Base-by-base conservation (phyloP, 2,329 filamentous ascomycete species). In the Xylariaceae sp. region DNA sequence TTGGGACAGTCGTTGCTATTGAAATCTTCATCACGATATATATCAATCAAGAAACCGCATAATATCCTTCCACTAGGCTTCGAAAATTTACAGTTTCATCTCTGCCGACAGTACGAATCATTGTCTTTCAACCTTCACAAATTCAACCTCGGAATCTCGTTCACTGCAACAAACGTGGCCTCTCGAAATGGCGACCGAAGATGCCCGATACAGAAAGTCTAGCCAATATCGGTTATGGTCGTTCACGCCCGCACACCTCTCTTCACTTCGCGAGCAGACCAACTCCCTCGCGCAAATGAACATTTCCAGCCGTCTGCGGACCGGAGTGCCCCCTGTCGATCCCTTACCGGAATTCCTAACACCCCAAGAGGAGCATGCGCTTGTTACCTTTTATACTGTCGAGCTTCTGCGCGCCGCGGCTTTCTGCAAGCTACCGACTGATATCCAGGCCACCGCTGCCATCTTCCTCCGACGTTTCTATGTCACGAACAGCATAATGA, bases 401-500 rank as follows among this genome's bases (percentile, higher is more conserved):
- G 81, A 86, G 67, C 78, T 85, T 2, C 76, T 86, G 43, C 79
- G 81, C 37, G 82, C 82, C 2, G 82, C 80, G 19, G 75, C 79
- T 50, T 83, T 83, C 64, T 81, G 78, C 65, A 75, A 81, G 32
- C 66, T 81, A 42, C 76, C 78, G 5, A 80, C 79, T 61, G 78
- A 81, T 54, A 80, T 81, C 56, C 77, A 81, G 64, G 87, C 89
- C 21, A 96, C 93, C 6, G 91, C 91, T 2, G 89, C 93, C 59
- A 87, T 96, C 69, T 97, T 96, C 72, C 83, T 99, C 57, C 89
- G 91, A 53, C 89, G 95, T 55, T 98, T 99, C 81, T 99, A 98
- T 77, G 83, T 96, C 40, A 93, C 90, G 69, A 96, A 98, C 75
- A 96, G 90, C 41, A 86, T 93, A 68, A 96, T 98, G 90, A 96